These are phyloP conservation scores for Perkinsela sp. DNA, from an alignment of 208 protist species.

Conservation along the genomic window DNA sequence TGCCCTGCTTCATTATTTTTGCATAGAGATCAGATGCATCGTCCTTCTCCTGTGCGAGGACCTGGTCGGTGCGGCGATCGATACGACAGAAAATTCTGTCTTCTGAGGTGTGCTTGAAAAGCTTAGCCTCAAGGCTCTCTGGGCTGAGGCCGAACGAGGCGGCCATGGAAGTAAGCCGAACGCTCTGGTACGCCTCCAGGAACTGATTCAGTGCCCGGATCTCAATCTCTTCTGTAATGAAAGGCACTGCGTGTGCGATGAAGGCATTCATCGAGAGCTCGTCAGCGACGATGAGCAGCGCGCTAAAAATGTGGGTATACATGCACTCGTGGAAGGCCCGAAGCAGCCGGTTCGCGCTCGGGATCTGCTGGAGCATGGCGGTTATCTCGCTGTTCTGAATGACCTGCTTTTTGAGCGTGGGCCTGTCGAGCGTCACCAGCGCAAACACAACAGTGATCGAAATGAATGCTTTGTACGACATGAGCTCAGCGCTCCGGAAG, in stretches of 20 bases:
- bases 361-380: slow-evolving; percentile 48
- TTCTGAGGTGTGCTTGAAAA: slow-evolving; percentile 85
- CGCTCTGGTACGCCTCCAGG: slow-evolving; percentile 89
- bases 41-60: slow-evolving; percentile 83
- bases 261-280: slow-evolving; percentile 62
- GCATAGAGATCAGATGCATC: slow-evolving; percentile 84
- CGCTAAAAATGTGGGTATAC: slow-evolving; percentile 71
- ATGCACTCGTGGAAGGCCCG: slow-evolving; percentile 77
- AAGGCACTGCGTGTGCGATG: slow-evolving; percentile 67
- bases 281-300: slow-evolving; percentile 66
- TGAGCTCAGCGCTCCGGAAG: slow-evolving; percentile 81
- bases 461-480: slow-evolving; percentile 74
- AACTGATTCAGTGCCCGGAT: slow-evolving; percentile 88
- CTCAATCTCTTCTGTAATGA: slow-evolving; percentile 84
- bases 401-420: slow-evolving; percentile 56
- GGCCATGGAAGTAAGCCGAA: slow-evolving; percentile 80
- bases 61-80: slow-evolving; percentile 81
- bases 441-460: slow-evolving; percentile 71
- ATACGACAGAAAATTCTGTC: slow-evolving; percentile 84
- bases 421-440: slow-evolving; percentile 52
- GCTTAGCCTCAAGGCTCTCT: slow-evolving; percentile 56
- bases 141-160: slow-evolving; percentile 71
- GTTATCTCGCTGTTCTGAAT: slow-evolving; percentile 53
- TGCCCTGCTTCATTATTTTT: slow-evolving; percentile 77
- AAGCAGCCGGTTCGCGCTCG: slow-evolving; percentile 53